Base-by-base conservation (phyloP, 2,329 filamentous ascomycete species). In the Phialophora verrucosa region DNA sequence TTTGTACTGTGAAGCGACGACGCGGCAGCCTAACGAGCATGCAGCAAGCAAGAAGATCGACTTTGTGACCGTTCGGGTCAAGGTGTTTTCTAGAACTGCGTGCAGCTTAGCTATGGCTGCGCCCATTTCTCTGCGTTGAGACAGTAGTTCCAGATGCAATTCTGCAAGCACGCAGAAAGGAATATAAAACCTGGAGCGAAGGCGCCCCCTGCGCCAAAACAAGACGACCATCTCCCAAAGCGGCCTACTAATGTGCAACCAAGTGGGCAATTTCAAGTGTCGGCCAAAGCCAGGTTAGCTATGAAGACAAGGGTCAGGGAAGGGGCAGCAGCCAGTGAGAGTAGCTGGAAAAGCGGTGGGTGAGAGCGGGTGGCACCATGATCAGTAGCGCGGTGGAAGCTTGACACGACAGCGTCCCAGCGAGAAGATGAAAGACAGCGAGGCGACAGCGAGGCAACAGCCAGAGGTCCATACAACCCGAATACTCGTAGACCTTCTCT, bases 181-280 rank as follows among this genome's bases (percentile, higher is more conserved):
- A 55, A 25, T 55, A 32, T 31, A 32, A n/a, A 20, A 35, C 51
- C 29, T 55, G 53, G 29, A 17, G 17, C 17, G 29, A 55, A 35
- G 3, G 53, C 25, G 27, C 25, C 59, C 59, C 59, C 59, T 62
- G 59, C 35, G 51, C 51, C 59, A 56, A 50, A 60, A 31, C 32
- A 62, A 62, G 59, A 32, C 38, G 50, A 55, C 35, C 20, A 62
- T 55, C 25, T 55, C 51, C 59, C 23, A 56, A 56, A 55, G 51
- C 51, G 44, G 59, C 25, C 35, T 56, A 35, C 51, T 27, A 51
- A 42, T 17, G 59, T 55, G 50, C 25, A 54, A 62, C 59, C 51
- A 62, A 56, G 51, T 62, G 59, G 59, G 50, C 51, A 54, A 56
- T 55, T 38, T 44, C 51, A 49, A 8, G n/a, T 56, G n/a, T 62